Percentiles rank a stretch among this genome's conserved stretches.
phyloP scores from a whole-genome alignment of 345 rosid species.

The Pistacia integerrima region DNA sequence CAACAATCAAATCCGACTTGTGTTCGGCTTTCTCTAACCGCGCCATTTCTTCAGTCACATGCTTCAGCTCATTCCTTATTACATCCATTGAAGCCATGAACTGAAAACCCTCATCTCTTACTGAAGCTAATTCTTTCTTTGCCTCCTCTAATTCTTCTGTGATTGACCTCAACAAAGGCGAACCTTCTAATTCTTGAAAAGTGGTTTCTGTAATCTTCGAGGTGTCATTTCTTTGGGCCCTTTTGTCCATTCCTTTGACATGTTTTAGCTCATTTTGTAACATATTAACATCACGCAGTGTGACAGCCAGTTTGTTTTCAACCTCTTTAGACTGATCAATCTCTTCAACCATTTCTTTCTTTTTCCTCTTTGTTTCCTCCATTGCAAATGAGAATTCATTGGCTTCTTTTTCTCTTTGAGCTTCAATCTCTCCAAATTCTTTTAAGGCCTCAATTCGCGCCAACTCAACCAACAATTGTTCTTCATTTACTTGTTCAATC shows the following conservation, averaged over 20 bases:
- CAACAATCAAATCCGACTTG: slow-evolving; percentile 47
- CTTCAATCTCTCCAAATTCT: slow-evolving; percentile 57
- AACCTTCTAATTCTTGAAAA: slow-evolving; percentile 28
- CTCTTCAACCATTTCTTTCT: slow-evolving; percentile 41
- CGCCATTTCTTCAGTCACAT: slow-evolving; percentile 49
- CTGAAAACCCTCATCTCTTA: slow-evolving; percentile 57
- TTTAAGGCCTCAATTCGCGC: slow-evolving; percentile 82
- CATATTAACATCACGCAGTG: slow-evolving; percentile 56
- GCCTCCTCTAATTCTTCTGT: slow-evolving; percentile 59
- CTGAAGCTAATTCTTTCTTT: slow-evolving; percentile 55
- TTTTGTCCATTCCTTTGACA: slow-evolving; percentile 48
- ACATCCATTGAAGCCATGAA: slow-evolving; percentile 69
- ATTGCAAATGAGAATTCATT: slow-evolving; percentile 35
- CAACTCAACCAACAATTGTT: slow-evolving; percentile 74
- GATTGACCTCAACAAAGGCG: slow-evolving; percentile 40
- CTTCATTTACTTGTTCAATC: slow-evolving; percentile 73
- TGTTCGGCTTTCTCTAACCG: slow-evolving; percentile 46
- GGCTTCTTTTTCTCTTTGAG: slow-evolving; percentile 45
- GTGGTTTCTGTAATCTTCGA: slow-evolving; percentile 22
- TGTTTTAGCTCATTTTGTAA: slow-evolving; percentile 58
- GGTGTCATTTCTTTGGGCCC: slow-evolving; percentile 35
- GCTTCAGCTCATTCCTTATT: slow-evolving; percentile 59
- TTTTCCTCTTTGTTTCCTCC: slow-evolving; percentile 37
- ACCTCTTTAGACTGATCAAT: slow-evolving; percentile 48
- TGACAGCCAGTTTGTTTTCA: slow-evolving; percentile 56